Base-by-base conservation (phyloP, 768 basidiomycete species). In the Mycena filopes region DNA sequence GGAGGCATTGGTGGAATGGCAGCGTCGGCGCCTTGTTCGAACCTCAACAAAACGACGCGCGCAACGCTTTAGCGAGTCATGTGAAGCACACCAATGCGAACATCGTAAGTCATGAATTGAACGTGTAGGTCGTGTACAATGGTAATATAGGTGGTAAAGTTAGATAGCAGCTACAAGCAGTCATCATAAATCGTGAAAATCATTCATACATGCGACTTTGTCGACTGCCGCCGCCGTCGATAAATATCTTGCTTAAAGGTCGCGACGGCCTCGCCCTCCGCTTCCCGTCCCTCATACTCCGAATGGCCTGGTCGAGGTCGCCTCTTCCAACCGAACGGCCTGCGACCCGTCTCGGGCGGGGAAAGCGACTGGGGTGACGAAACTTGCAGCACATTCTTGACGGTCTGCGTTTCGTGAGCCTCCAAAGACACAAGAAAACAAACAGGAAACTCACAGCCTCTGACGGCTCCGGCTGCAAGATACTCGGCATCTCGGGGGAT, bases 251-350 rank as follows among this genome's bases (percentile, higher is more conserved):
- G 79, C 91, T 93, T 56, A 92, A 74, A 3, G 88, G 90, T 49
- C 89, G 80, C 10, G 74, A 70, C 21, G 81, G 80, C 48, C 86
- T 82, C 28, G 76, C 78, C 65, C 87, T 80, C 48, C 86, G 81
- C 73, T 83, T 86, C 38, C 89, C 94, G 50, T 85, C 86, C 46
- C 87, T 86, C 81, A 95, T 86, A 65, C 89, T 94, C 20, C 92
- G 88, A 42, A 98, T 91, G 2, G 92, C 92, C 71, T 92, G 86
- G 68, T 98, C 95, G 33, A 97, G 77, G 58, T 91, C 91, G 12
- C 95, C 95, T 40, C 90, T 86, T 9, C 89, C 88, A 65, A 93
- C 73, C 2, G 93, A 90, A 36, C 79, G 80, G 6, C 81, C 56
- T 84, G 81, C 1, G 84, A 83, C 16, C 65, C 75, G 76, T 68